These are phyloP conservation scores for Triadica sebifera DNA, from an alignment of 345 rosid species.

Conservation along the genomic window DNA sequence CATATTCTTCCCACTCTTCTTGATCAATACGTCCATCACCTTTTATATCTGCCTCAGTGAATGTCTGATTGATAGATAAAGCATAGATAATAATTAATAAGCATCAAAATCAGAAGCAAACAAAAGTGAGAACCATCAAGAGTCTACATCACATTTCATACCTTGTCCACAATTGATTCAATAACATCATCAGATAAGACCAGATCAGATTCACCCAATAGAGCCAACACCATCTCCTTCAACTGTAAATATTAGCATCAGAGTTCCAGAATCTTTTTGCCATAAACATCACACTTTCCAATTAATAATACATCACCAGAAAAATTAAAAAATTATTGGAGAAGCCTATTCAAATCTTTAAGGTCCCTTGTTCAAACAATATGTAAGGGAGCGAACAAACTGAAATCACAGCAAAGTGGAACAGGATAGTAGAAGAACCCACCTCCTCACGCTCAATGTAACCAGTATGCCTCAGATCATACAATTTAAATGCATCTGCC, in stretches of 20 bases:
- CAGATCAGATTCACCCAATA: neutral
- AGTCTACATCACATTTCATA: neutral
- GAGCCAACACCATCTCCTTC: neutral
- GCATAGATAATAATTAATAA: too few relatives aligned
- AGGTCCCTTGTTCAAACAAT: neutral
- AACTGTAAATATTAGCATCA: neutral
- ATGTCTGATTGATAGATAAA: neutral
- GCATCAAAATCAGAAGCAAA: neutral
- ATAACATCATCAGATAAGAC: too few relatives aligned
- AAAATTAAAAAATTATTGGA: too few relatives aligned
- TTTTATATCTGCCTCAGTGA: neutral
- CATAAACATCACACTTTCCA: too few relatives aligned
- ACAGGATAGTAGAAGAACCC: neutral
- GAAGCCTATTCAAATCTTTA: neutral
- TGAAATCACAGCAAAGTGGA: neutral
- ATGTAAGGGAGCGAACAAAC: neutral
- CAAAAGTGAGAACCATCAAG: neutral
- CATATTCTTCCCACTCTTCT: neutral
- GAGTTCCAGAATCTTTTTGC: neutral
- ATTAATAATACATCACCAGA: too few relatives aligned
- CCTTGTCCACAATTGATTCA: neutral
- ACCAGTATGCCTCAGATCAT: constrained; percentile 2
- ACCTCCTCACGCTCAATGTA: constrained; percentile 7
- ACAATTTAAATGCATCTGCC: constrained; percentile 2
- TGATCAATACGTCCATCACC: neutral